Base-by-base conservation (phyloP, 192 early-diverging fungal species). In the Podochytrium sp. region DNA sequence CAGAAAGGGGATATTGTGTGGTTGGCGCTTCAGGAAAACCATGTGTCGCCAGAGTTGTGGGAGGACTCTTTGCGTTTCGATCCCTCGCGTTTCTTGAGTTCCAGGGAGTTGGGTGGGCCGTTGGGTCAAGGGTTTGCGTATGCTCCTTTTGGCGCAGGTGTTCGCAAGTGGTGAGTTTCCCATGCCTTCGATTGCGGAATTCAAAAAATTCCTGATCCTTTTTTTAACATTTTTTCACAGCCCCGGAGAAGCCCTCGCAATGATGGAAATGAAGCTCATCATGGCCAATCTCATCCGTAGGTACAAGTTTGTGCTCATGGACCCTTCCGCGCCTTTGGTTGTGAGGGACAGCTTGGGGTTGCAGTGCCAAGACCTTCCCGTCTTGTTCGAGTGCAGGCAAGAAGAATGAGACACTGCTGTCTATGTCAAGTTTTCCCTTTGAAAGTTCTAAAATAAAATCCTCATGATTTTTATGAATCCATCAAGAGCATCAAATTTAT, bases 221-320 rank as follows among this genome's bases (percentile, higher is more conserved):
- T 63, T 35, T 1, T 14, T 63, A 35, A 16, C 7, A 18, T 2
- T 40, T 37, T 38, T 12, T 32, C 2, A 38, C 33, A 63, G 60
- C 60, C 60, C 60, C 0, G 60, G 60, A 16, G 60, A 63, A 41
- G 33, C 60, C 0, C 60, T 63, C 27, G 60, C 60, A 39, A 63
- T 39, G 37, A 63, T 41, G 39, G 60, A 63, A 39, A 63, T 63
- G 60, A 63, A 63, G 30, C 12, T 63, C 20, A 14, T 63, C 32
- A 18, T 63, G 27, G 37, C 33, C 32, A 63, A 38, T 27, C 0
- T 63, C 32, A 37, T 27, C 38, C 39, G 39, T 16, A 27, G 60
- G 10, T 63, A 63, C 39, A 12, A 39, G 18, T 2, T 63, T 63
- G 20, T 12, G 0, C 2, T 63, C 0, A 7, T 18, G 20, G 60